Evolutionary conservation across 2,329 filamentous ascomycete genomes (phyloP), one percentile per base, ranked within the genome.

Genomic region (Sporothrix curviconia): DNA sequence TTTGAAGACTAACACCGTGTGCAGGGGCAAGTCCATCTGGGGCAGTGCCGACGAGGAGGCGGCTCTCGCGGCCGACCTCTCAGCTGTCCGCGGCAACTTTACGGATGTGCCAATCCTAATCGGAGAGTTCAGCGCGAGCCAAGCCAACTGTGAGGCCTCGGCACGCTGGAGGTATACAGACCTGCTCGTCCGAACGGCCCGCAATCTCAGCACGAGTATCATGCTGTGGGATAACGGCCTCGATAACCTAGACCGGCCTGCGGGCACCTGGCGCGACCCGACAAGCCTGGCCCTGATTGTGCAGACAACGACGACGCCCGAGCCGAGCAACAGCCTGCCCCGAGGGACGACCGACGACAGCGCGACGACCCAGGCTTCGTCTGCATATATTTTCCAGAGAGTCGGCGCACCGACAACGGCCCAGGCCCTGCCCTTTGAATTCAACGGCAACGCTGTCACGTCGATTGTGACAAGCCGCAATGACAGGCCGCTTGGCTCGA

Each of bases 21-120:
- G n/a, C n/a, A n/a, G 69, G 81, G 82, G 82, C 24, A 81, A 81
- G 65, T 83, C 81, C 0, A 79, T 77, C 51, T 83, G 80, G 80
- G 80, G 82, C 24, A 79, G 77, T 2, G 76, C 76, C 19, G 71
- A 71, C 1, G 81, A 84, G 64, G 79, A 81, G 64, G 69, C 73
- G 2, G 49, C 72, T 2, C 66, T 84, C 7, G 71, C 74, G 39
- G 66, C 71, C 6, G 81, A 84, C 56, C 72, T 85, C 32, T 66
- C 72, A 19, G 69, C 74, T 36, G 73, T 83, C 7, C 73, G 79
- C 1, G 71, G 71, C 8, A 83, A 82, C 64, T 83, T 83, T 63
- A 78, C 76, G 2, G 71, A 76, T 36, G 68, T 83, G 1, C 81
- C 81, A 0, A 69, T 83, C 2, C 66, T 84, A 2, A 74, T 85